Base-by-base conservation (phyloP, 495 filamentous ascomycete genomes). In the Alectoria sarmentosa region DNA sequence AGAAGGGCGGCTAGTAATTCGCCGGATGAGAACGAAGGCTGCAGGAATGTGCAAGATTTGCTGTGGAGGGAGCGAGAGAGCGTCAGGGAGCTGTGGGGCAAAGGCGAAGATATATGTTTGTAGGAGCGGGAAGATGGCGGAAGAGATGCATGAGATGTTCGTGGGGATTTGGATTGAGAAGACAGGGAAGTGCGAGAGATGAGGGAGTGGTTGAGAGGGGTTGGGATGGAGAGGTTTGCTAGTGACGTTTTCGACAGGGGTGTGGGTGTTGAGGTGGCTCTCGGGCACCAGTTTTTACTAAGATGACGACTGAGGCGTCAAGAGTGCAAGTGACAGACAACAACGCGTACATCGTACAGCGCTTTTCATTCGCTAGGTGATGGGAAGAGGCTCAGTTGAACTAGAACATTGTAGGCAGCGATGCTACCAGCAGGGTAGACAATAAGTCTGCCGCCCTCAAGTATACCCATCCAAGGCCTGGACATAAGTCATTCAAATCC, bases 71-170 rank as follows among this genome's bases (percentile, higher is more conserved):
- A 88, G 34, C 69, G 76, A 5, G 77, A 77, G 10, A 80, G 85
- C 23, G 60, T 88, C 41, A 67, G 72, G 56, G 70, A 74, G 41
- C 67, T 88, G 54, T 88, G 86, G 76, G 76, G 80, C 0, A 54
- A 78, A 28, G 86, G 84, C 0, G 86, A 0, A 83, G 66, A 74
- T 88, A 10, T 90, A 83, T 70, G 82, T 91, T 5, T 91, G 88
- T 72, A 87, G 89, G 9, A 83, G 79, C 39, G 76, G 80, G n/a
- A 77, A 74, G 57, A 77, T 92, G 0, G 87, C 83, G 6, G 81
- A 85, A 67, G 82, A 76, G 2, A 83, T 90, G 21, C 79, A 81
- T 67, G 72, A 73, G 34, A 78, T 76, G 61, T 76, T 84, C 21
- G 80, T 79, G 65, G 70, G 76, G 61, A 80, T 85, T 66, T 80